Base-by-base conservation (phyloP, 306 rosid species). In the Mimosa pudica region DNA sequence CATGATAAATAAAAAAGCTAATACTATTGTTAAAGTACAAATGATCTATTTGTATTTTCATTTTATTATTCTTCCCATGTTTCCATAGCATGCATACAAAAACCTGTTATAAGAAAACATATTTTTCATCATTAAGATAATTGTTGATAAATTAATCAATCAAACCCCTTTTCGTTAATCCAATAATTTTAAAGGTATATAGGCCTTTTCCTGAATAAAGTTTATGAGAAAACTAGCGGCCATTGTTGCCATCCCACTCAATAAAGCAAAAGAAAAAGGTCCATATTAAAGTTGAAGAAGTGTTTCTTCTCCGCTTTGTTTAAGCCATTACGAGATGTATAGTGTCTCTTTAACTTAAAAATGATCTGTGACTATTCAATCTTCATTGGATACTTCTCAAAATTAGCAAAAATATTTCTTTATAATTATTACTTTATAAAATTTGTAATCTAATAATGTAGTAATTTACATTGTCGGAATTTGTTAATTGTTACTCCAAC, bases 201-300 rank as follows among this genome's bases (percentile, higher is more conserved):
- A 10, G 41, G 6, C 20, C 55, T 10, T 46, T 46, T 11, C 74
- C 42, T 17, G 10, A 64, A 64, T 9, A 13, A 67, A 67, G 52
- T 66, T 68, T 33, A 16, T 42, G n/a, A 66, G 71, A 66, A 66
- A 8, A 68, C 10, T 6, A 14, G 10, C 20, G 41, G 42, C 77
- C 65, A 46, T 76, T 38, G 71, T 44, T 38, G 45, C 80, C 77
- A 57, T 45, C 77, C 82, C 82, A 79, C 79, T 76, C 30, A 7
- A 57, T 11, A 8, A 57, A 55, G 2, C 0, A 57, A 18, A 14
- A 7, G 17, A 6, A 66, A 66, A 66, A 77, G 20, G 24, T 48
- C 9, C 24, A 10, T 32, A 64, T 32, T 32, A 20, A 77, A 60
- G 46, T 47, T 62, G 80, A 86, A 86, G 86, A 67, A 73, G 55